phyloP scores from a whole-genome alignment of 768 basidiomycete species.

The Amanita rubescens region DNA sequence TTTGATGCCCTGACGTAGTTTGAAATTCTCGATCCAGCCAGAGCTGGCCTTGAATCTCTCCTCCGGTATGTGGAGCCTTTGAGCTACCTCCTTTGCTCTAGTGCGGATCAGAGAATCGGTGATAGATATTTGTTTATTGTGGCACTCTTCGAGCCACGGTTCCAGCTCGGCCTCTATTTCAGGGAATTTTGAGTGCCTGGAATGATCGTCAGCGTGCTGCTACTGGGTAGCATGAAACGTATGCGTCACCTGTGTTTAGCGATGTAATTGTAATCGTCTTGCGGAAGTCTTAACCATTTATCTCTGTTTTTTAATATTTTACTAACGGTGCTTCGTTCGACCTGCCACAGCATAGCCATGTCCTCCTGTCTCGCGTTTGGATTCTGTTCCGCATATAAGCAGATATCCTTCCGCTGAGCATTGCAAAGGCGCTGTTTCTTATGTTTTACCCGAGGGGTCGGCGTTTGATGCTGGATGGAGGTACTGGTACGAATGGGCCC shows the following conservation, averaged over 20 bases:
- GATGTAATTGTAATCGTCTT: slow-evolving; percentile 48
- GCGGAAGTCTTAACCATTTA: slow-evolving; percentile 70
- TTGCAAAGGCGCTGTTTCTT: slow-evolving; percentile 71
- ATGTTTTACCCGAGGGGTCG: slow-evolving; percentile 36
- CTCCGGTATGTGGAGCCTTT: slow-evolving; percentile 44
- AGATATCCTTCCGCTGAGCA: slow-evolving; percentile 69
- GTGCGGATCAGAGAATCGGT: slow-evolving; percentile 58
- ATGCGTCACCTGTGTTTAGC: slow-evolving; percentile 60
- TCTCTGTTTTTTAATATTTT: slow-evolving; percentile 83
- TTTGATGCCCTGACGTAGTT: slow-evolving; percentile 70
- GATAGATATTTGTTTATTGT: slow-evolving; percentile 37
- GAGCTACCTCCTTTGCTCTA: slow-evolving; percentile 63
- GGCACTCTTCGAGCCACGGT: slow-evolving; percentile 51
- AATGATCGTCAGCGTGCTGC: slow-evolving; percentile 5
- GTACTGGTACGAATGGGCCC: slow-evolving; percentile 14
- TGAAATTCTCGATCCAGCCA: slow-evolving; percentile 92
- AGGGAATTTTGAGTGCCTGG: slow-evolving; percentile 75
- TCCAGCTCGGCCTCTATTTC: slow-evolving; percentile 62
- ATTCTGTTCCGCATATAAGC: slow-evolving; percentile 53
- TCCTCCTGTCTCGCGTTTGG: slow-evolving; percentile 77
- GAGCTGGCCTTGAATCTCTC: slow-evolving; percentile 88
- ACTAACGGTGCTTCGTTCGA: slow-evolving; percentile 90
- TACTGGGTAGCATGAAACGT: not conserved
- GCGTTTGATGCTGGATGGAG: slow-evolving; percentile 13
- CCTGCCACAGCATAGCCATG: slow-evolving; percentile 66